Evolutionary conservation across 2,329 filamentous ascomycete genomes (phyloP), one percentile per base, ranked within the genome.

Genomic region (Alternaria consortialis): DNA sequence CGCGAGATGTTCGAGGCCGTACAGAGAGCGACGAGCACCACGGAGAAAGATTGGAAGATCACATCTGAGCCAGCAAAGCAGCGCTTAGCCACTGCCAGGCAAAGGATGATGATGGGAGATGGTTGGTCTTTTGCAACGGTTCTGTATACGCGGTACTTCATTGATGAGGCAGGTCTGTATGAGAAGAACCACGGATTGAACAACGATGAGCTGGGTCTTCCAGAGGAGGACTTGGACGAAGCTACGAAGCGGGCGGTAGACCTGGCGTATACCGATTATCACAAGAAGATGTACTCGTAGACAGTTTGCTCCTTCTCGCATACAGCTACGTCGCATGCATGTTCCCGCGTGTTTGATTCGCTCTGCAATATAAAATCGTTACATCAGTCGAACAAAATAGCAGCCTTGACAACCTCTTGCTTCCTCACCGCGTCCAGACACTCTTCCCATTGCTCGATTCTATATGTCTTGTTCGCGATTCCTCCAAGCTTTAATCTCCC

Each of bases 371-470:
- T 5, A 23, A 42, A 23, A 13, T 17, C 11, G 39, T 7, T 42
- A 13, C 5, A 53, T 57, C 29, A 68, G 2, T 91, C 88, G 70
- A 91, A 91, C 47, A 88, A 85, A 76, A 92, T 91, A 15, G 88
- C 88, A 53, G 89, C 89, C 83, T 92, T 92, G 75, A 92, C 91
- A 60, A 89, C 89, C 54, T 81, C 86, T 83, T 91, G 91, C 80
- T 90, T 88, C 72, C 84, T 87, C 83, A 92, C 91, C 58, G 86
- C 85, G 76, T 91, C 87, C 66, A 92, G 80, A 63, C 88, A 90
- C 75, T 91, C 87, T 46, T 82, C 87, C 85, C 88, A 92, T 74
- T 92, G 84, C 73, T 92, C 89, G n/a, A 92, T 82, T 79, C 85
- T 88, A 81, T 88, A 92, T 6, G 84, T 86, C 82, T 91, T 91